These are phyloP conservation scores for Aspergillus fumigatiaffinis DNA, from an alignment of 2,329 filamentous ascomycete genomes.

Conservation along the genomic window DNA sequence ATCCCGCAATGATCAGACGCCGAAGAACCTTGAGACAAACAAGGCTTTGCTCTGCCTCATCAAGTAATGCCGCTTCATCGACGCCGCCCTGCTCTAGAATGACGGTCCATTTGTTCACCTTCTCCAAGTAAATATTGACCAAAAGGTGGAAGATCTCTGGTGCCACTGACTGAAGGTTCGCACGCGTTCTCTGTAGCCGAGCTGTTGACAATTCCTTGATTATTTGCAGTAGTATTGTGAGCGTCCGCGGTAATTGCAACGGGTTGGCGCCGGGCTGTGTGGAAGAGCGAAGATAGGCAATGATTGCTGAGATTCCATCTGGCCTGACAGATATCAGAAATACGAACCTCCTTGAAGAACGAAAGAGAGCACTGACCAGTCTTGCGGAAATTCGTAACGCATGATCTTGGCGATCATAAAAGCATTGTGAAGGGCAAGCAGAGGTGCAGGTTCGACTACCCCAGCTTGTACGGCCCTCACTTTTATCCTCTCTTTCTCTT, in stretches of 20 bases:
- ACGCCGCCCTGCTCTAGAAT: constrained; percentile 57
- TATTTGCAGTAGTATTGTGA: constrained; percentile 76
- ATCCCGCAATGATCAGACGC: constrained; percentile 74
- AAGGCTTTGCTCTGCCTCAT: constrained; percentile 72
- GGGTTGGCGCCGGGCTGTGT: constrained; percentile 53
- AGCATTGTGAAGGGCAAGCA: constrained; percentile 81
- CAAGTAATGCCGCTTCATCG: constrained; percentile 56
- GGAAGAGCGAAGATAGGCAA: constrained; percentile 60
- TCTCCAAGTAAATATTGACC: constrained; percentile 71
- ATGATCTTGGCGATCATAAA: constrained; percentile 83
- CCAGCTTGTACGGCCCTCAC: constrained; percentile 71
- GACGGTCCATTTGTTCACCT: constrained; percentile 65
- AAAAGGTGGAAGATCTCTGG: constrained; percentile 82
- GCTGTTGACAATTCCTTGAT: constrained; percentile 88
- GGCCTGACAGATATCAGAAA: constrained; percentile 33
- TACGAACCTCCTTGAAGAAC: neutral
- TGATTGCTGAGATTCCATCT: constrained; percentile 50
- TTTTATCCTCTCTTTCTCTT: constrained; percentile 75
- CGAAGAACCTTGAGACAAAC: constrained; percentile 75
- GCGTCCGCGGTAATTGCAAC: constrained; percentile 64
- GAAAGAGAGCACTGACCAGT: constrained; percentile 57
- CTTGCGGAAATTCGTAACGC: constrained; percentile 79
- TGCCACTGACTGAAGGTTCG: constrained; percentile 70
- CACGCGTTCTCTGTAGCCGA: constrained; percentile 68
- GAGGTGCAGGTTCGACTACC: constrained; percentile 69